A percentile compares a stretch with the other conserved stretches of the same genome.
Conservation (phyloP, 345 rosid genomes). For the Noccaea caerulescens region DNA sequence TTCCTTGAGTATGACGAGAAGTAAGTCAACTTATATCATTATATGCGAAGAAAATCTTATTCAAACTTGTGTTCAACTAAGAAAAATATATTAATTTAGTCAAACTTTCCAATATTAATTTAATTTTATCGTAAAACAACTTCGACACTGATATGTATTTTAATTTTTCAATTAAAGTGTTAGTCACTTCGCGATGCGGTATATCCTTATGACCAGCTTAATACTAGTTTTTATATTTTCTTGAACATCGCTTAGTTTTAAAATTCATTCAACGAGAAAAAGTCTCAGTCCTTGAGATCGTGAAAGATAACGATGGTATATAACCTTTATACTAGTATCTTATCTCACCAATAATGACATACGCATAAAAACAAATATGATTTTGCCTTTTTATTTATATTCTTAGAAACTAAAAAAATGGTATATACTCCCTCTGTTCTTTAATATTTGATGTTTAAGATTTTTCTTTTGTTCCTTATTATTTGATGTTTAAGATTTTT, state of each 20-base stretch:
- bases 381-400: no score
- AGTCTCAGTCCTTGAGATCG: constrained; percentile 6
- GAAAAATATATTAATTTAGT: not conserved
- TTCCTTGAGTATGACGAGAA: not conserved
- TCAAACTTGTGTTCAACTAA: constrained; percentile 2
- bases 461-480: no score
- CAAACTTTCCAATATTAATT: constrained; percentile 6
- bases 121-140: not conserved
- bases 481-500: no score
- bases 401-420: not conserved
- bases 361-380: constrained; percentile 2
- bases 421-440: no score
- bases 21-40: not conserved
- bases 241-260: not conserved
- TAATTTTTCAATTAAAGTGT: not conserved
- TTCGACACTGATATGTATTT: not conserved
- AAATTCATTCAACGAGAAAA: constrained; percentile 1
- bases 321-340: not conserved
- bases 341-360: not conserved
- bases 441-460: no score
- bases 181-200: constrained; percentile 20
- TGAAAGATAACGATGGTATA: no score
- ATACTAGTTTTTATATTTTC: not conserved
- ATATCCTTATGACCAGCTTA: constrained; percentile 14
- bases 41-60: not conserved